These are phyloP conservation scores for Hibiscus syriacus DNA, from an alignment of 345 rosid species.

Conservation along the genomic window DNA sequence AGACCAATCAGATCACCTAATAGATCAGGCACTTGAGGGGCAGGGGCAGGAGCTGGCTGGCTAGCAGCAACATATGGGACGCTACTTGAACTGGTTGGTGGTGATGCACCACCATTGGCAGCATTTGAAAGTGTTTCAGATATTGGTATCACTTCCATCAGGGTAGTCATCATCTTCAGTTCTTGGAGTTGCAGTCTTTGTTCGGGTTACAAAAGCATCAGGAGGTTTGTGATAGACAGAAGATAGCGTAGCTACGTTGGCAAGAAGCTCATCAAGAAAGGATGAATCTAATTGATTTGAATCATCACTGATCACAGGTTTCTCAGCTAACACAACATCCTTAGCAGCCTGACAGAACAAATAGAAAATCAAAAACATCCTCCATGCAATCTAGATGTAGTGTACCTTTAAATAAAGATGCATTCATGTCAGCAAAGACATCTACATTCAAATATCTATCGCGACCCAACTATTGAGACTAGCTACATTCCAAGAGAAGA, in stretches of 20 bases:
- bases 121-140: slow-evolving; percentile 57
- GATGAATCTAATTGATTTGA: slow-evolving; percentile 92
- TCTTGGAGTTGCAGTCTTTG: slow-evolving; percentile 68
- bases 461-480: not conserved
- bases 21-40: slow-evolving; percentile 73
- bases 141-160: slow-evolving; percentile 75
- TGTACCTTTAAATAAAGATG: not conserved
- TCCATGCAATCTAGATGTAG: not conserved
- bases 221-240: slow-evolving; percentile 99
- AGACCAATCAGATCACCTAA: slow-evolving; percentile 88
- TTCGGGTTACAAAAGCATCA: slow-evolving; percentile 90
- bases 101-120: slow-evolving; percentile 56
- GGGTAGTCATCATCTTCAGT: slow-evolving; percentile 95
- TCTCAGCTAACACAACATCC: slow-evolving; percentile 98
- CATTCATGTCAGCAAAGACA: not conserved
- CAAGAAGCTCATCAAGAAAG: slow-evolving; percentile 95
- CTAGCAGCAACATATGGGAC: slow-evolving; percentile 47
- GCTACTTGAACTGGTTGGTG: slow-evolving; percentile 48
- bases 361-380: not conserved
- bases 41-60: slow-evolving; percentile 54
- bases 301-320: slow-evolving; percentile 96
- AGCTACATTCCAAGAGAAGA: not conserved
- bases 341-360: slow-evolving; percentile 84
- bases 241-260: slow-evolving; percentile 92
- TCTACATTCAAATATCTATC: not conserved